A percentile compares a stretch with the other conserved stretches of the same genome.
phyloP scores from a whole-genome alignment of 1,139 yeast species.

The Yamadazyma sp. region DNA sequence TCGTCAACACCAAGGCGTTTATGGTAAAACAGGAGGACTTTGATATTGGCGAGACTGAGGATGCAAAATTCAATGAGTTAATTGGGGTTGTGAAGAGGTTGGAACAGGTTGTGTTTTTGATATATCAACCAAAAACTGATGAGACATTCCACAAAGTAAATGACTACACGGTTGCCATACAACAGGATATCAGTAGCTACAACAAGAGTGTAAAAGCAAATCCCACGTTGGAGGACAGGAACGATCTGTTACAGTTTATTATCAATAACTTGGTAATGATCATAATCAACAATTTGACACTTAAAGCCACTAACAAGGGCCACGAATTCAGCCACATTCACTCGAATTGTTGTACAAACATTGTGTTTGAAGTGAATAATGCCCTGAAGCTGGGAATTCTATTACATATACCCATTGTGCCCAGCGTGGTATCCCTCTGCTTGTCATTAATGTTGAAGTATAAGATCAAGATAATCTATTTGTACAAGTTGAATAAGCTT shows the following conservation, averaged over 20 bases:
- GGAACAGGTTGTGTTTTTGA: slow-evolving; percentile 8
- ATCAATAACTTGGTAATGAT: slow-evolving; percentile 2
- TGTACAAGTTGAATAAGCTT: slow-evolving; percentile 11
- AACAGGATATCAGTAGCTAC: background rate
- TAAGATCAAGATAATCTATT: slow-evolving; percentile 13
- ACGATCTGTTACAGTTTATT: background rate
- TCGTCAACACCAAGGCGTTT: slow-evolving; percentile 15
- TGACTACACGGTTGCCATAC: background rate
- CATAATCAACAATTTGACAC: slow-evolving; percentile 1
- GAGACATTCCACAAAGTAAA: slow-evolving; percentile 1
- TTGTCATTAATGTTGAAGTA: slow-evolving; percentile 14
- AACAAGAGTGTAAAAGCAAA: background rate
- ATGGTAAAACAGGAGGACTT: slow-evolving; percentile 17
- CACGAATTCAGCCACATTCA: slow-evolving; percentile 6
- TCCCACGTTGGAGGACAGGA: background rate
- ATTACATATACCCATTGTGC: slow-evolving; percentile 13
- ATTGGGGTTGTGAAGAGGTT: slow-evolving; percentile 4
- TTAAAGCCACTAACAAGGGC: background rate
- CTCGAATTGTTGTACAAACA: slow-evolving; percentile 1
- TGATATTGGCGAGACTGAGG: slow-evolving; percentile 10
- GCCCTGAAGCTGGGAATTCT: background rate
- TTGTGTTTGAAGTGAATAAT: background rate
- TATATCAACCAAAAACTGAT: slow-evolving; percentile 13
- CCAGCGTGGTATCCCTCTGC: slow-evolving; percentile 12
- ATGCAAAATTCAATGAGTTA: slow-evolving; percentile 5